Conservation (phyloP, 345 rosid species). For the Bretschneidera sinensis region DNA sequence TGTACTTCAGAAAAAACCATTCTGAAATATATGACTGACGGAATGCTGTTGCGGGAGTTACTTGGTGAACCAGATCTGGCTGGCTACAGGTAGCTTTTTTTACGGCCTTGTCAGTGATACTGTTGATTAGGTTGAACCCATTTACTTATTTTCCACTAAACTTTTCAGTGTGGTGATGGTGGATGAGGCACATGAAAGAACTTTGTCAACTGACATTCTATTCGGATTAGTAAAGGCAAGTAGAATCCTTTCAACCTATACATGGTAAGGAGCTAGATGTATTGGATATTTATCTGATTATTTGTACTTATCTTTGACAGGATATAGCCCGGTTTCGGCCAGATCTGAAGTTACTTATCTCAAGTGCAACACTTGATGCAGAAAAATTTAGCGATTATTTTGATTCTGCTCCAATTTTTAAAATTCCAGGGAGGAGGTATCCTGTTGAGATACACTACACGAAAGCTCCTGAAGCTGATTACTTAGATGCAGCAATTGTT, state of each 20-base stretch:
- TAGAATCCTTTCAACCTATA: conserved; percentile 15
- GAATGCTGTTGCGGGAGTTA: conserved; percentile 91
- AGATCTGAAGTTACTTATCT: conserved; percentile 82
- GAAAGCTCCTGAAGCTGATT: conserved; percentile 97
- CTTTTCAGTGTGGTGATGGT: conserved; percentile 84
- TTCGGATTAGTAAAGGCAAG: conserved; percentile 94
- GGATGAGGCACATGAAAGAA: conserved; percentile 99
- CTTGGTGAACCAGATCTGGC: conserved; percentile 93
- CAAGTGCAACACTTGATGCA: conserved; percentile 98
- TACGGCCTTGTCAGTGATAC: not conserved
- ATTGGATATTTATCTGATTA: conserved; percentile 12
- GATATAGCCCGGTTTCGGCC: conserved; percentile 84
- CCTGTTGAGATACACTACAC: conserved; percentile 94
- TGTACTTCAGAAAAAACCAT: conserved; percentile 94
- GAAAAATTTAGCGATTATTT: conserved; percentile 96
- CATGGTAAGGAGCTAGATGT: conserved; percentile 4
- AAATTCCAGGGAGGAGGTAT: conserved; percentile 91
- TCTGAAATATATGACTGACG: conserved; percentile 95
- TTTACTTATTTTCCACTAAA: conserved; percentile 17
- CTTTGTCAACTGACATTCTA: conserved; percentile 90
- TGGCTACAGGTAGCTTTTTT: conserved; percentile 62
- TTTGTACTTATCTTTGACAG: conserved; percentile 31
- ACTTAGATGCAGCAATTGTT: conserved; percentile 92
- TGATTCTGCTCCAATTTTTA: conserved; percentile 90
- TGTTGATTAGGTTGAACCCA: not conserved